Base-by-base conservation (phyloP, 179 eudicot genomes). In the Amaranthus tricolor region DNA sequence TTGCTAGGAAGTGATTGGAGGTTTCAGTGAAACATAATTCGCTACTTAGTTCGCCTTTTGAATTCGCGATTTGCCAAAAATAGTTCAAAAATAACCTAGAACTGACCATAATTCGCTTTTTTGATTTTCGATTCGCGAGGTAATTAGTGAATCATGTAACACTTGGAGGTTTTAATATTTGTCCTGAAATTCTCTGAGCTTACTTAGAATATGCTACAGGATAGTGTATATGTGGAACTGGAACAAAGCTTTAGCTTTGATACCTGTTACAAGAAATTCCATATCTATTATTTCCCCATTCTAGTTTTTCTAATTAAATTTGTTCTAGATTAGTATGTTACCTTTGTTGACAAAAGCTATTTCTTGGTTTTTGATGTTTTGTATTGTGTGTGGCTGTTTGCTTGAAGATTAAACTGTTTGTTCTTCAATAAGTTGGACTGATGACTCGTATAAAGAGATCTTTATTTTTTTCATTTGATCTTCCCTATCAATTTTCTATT, bases 281-380 rank as follows among this genome's bases (percentile, higher is more conserved):
- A 14, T 54, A 70, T 1, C 43, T 31, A 31, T 31, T 62, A 54
- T 24, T 21, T 61, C 7, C 21, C 62, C 45, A 24, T 21, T 15
- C 2, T n/a, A 40, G 2, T 31, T 62, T 13, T 62, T 14, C 15
- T 62, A n/a, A n/a, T n/a, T n/a, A n/a, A n/a, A 17, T 8, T 13
- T 31, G n/a, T 13, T 5, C 57, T 15, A 48, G 68, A 50, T 65
- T 11, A 48, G 44, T 64, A 44, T 19, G 63, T 20, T 43, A 57
- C 24, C 43, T 51, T 58, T 16, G 56, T 65, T 10, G 48, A n/a
- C n/a, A n/a, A 55, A 21, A 45, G 17, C 51, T 60, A 9, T 16
- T 45, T 72, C 43, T 12, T 52, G 24, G 70, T 62, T 64, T 76
- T 7, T 61, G 17, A 17, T 45, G n/a, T n/a, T n/a, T n/a, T n/a